Evolutionary conservation across 331 rosid genomes (phyloP).

Genomic region (Malus hybrid): DNA sequence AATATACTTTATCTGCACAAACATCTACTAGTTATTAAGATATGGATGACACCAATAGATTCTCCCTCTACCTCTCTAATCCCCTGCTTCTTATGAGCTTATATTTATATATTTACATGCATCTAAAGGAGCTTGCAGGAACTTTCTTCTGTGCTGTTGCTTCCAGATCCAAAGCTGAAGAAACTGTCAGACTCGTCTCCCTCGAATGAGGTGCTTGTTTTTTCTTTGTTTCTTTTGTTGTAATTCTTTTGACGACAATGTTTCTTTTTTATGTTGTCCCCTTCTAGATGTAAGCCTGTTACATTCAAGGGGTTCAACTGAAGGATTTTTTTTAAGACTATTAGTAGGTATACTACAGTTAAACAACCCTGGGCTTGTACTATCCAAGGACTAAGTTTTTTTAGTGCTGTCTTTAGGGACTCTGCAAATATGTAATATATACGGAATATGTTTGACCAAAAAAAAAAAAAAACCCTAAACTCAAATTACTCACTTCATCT

Average conservation of each 20-base stretch:
- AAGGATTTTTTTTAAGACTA: not conserved
- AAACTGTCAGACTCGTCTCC: conserved; percentile 35
- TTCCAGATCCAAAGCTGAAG: conserved; percentile 37
- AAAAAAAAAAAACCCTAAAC: no score
- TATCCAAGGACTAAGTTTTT: not conserved
- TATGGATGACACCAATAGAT: not conserved
- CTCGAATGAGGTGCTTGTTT: conserved; percentile 40
- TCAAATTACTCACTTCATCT: not conserved
- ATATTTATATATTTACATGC: conserved; percentile 16
- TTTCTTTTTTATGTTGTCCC: not conserved
- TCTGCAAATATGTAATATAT: not conserved
- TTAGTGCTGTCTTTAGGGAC: not conserved
- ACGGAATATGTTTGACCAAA: not conserved
- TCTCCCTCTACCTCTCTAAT: not conserved
- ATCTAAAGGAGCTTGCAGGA: conserved; percentile 78
- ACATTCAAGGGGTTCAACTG: not conserved
- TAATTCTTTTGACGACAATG: not conserved
- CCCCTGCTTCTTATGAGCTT: conserved; percentile 21
- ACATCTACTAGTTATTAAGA: not conserved
- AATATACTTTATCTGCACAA: not conserved
- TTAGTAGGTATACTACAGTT: not conserved
- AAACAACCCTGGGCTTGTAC: not conserved
- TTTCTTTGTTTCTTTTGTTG: not conserved
- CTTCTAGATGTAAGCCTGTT: not conserved
- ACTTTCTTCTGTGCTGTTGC: conserved; percentile 58